Percentiles rank a stretch among this genome's conserved stretches.
phyloP scores from a whole-genome alignment of 352 stramenopile genomes.

The Phytopythium sindhum region DNA sequence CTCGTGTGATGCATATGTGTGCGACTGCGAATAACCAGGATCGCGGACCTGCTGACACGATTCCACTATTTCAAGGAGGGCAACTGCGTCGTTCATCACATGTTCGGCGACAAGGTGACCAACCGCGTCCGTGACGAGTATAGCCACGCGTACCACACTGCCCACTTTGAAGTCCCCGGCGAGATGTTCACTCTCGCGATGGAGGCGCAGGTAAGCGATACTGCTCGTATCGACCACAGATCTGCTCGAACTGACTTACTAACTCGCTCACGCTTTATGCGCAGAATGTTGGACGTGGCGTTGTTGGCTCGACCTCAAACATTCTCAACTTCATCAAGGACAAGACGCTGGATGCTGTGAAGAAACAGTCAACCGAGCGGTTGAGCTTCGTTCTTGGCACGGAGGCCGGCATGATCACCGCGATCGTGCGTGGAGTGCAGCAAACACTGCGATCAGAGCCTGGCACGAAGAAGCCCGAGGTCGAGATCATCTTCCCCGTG shows the following conservation, averaged over 20 bases:
- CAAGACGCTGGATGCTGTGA: conserved; percentile 89
- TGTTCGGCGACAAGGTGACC: conserved; percentile 96
- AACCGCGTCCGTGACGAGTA: conserved; percentile 91
- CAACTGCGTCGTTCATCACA: conserved; percentile 98
- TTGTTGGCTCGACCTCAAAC: conserved; percentile 96
- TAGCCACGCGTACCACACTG: conserved; percentile 92
- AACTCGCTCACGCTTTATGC: neutral
- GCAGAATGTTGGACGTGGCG: conserved; percentile 83
- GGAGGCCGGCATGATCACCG: conserved; percentile 97
- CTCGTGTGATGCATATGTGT: neutral
- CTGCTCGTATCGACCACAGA: neutral
- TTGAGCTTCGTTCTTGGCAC: conserved; percentile 96
- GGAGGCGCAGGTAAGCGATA: conserved; percentile 57
- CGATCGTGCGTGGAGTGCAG: conserved; percentile 94
- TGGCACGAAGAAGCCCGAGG: conserved; percentile 65
- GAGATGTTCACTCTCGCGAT: conserved; percentile 99
- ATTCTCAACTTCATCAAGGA: conserved; percentile 97
- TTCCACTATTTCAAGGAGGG: conserved; percentile 95
- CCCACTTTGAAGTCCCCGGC: conserved; percentile 97
- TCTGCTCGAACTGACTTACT: neutral
- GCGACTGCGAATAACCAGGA: conserved; percentile 15
- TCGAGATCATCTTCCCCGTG: conserved; percentile 97
- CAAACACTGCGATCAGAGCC: conserved; percentile 49
- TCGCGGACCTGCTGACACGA: conserved; percentile 77
- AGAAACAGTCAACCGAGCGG: conserved; percentile 55